phyloP scores from a whole-genome alignment of 495 filamentous ascomycete genomes.

The Neurospora sp. region DNA sequence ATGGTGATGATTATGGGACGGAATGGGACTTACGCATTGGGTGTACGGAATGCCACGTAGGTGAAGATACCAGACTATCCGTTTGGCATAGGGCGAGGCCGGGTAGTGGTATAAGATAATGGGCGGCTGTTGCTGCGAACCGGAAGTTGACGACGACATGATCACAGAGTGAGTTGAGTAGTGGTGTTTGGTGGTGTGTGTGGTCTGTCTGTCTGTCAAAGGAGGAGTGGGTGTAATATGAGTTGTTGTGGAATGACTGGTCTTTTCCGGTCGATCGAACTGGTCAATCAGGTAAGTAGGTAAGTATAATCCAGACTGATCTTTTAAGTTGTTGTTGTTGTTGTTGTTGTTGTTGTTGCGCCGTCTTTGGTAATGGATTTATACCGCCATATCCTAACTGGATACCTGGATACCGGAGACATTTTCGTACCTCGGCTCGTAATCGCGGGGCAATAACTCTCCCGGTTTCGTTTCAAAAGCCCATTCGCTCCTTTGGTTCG shows the following conservation, averaged over 20 bases:
- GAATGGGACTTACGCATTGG: slow-evolving; percentile 39
- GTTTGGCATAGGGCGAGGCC: slow-evolving; percentile 47
- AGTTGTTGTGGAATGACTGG: not conserved
- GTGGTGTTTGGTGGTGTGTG: not conserved
- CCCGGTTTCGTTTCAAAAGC: not conserved
- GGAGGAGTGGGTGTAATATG: not conserved
- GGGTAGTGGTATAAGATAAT: slow-evolving; percentile 48
- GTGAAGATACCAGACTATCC: slow-evolving; percentile 49
- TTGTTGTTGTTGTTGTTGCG: not conserved
- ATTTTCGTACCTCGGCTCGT: not conserved
- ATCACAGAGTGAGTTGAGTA: not conserved
- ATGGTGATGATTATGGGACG: not conserved
- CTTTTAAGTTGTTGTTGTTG: not conserved
- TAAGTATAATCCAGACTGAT: not conserved
- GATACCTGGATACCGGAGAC: not conserved
- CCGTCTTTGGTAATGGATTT: not conserved
- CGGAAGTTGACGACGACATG: not conserved
- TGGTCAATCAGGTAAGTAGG: not conserved
- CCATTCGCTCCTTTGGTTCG: not conserved
- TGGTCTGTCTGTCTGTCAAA: not conserved
- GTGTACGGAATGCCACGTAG: slow-evolving; percentile 47
- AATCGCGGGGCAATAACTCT: not conserved
- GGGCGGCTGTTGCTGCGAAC: slow-evolving; percentile 14
- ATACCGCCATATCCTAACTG: not conserved
- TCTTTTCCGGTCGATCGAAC: not conserved